Percentiles rank a stretch among this genome's conserved stretches.
Evolutionary conservation across 176 grass and related monocot species (phyloP).

Genomic region (Musa schizocarpa): DNA sequence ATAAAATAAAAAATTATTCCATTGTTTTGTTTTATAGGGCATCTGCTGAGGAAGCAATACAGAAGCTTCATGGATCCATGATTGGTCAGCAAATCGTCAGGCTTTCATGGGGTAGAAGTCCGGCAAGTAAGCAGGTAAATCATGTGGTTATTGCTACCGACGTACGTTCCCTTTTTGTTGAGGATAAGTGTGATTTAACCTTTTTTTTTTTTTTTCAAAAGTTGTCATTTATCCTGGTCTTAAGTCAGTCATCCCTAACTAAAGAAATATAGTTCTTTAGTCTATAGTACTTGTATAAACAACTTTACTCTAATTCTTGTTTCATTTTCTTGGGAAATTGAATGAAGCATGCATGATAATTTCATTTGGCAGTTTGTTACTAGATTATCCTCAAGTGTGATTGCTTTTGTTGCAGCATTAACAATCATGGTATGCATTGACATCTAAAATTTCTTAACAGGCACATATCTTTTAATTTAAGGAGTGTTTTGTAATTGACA

Average conservation of each 20-base stretch:
- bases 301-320: not conserved
- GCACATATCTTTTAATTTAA: no score
- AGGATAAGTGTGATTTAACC: not conserved
- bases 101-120: conserved; percentile 96
- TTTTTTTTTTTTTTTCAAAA: not conserved
- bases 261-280: not conserved
- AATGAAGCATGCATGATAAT: no score
- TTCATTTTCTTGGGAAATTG: no score
- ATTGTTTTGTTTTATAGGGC: conserved; percentile 33
- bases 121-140: conserved; percentile 78
- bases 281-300: not conserved
- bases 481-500: no score
- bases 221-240: not conserved
- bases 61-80: conserved; percentile 84
- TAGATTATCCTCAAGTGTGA: no score
- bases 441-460: no score
- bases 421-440: no score
- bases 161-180: not conserved
- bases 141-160: not conserved
- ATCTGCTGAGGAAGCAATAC: conserved; percentile 91
- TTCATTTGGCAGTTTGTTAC: no score
- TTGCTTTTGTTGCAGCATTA: no score
- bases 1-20: not conserved
- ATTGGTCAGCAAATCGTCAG: conserved; percentile 88
- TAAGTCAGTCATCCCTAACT: no score